phyloP scores from a whole-genome alignment of 345 rosid genomes.

The Citrus mangshanensis region DNA sequence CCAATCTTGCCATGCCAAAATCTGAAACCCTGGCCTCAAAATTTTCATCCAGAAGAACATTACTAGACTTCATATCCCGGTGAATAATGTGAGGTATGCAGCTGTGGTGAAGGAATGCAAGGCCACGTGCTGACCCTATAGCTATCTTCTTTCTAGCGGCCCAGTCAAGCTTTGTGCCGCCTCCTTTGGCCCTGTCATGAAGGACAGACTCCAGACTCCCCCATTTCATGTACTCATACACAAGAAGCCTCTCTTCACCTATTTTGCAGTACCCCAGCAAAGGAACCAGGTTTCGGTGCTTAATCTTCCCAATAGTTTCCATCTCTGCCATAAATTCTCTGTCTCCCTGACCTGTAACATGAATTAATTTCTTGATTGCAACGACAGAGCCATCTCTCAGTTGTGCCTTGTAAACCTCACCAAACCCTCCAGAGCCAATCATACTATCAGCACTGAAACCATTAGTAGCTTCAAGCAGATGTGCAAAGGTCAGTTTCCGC shows the following conservation, averaged over 20 bases:
- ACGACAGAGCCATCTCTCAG: constrained; percentile 70
- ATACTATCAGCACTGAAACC: constrained; percentile 88
- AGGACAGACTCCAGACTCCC: constrained; percentile 93
- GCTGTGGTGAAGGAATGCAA: constrained; percentile 97
- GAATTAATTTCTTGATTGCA: constrained; percentile 90
- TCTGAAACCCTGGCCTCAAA: constrained; percentile 94
- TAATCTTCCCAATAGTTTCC: constrained; percentile 98
- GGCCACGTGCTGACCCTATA: constrained; percentile 90
- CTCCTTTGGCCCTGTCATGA: constrained; percentile 60
- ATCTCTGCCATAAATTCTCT: constrained; percentile 99
- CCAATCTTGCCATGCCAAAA: constrained; percentile 96
- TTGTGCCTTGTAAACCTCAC: constrained; percentile 95
- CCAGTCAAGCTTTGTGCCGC: constrained; percentile 66
- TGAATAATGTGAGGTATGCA: constrained; percentile 98
- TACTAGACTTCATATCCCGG: constrained; percentile 97
- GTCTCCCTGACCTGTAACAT: constrained; percentile 90
- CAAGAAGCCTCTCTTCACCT: constrained; percentile 97
- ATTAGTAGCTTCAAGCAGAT: constrained; percentile 92
- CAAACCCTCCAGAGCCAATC: constrained; percentile 95
- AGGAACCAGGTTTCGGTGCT: constrained; percentile 93
- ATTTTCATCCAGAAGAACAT: constrained; percentile 86
- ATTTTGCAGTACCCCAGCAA: constrained; percentile 89
- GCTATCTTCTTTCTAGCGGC: constrained; percentile 82
- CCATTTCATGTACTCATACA: constrained; percentile 97
- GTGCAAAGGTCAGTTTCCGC: constrained; percentile 80